Evolutionary conservation across 2,329 filamentous ascomycete species (phyloP).

Genomic region (Hymenotorrendiella dingleyae): DNA sequence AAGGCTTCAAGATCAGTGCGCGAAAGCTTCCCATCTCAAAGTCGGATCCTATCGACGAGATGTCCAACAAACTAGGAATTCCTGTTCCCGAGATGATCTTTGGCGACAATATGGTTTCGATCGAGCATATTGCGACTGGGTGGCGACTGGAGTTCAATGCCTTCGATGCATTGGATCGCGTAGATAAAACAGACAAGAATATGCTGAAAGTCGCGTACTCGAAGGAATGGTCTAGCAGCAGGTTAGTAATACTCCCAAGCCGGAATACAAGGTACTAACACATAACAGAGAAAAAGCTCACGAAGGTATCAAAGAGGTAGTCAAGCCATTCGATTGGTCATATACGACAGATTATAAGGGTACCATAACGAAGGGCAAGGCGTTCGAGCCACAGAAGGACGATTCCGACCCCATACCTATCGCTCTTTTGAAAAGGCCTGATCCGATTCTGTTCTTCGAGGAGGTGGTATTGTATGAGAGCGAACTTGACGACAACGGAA

Average conservation of each 20-base stretch:
- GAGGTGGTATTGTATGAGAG: conserved; percentile 96
- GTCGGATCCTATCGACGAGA: conserved; percentile 78
- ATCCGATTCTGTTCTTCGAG: conserved; percentile 95
- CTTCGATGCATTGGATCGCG: conserved; percentile 78
- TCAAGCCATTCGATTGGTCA: conserved; percentile 97
- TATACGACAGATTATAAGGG: conserved; percentile 88
- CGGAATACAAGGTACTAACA: conserved; percentile 7
- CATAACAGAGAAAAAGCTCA: conserved; percentile 67
- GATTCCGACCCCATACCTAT: conserved; percentile 60
- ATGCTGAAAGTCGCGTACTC: conserved; percentile 96
- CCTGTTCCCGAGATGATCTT: conserved; percentile 98
- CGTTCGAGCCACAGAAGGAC: conserved; percentile 18
- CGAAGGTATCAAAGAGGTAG: conserved; percentile 82
- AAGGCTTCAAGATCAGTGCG: conserved; percentile 68
- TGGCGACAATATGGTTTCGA: conserved; percentile 79
- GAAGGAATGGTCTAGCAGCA: conserved; percentile 65
- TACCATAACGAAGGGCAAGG: conserved; percentile 42
- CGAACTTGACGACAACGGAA: conserved; percentile 95
- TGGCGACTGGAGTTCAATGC: conserved; percentile 82
- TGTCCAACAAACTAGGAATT: conserved; percentile 74
- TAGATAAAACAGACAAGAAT: conserved; percentile 86
- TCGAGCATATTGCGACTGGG: conserved; percentile 66
- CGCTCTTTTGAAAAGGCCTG: conserved; percentile 77
- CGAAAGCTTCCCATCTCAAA: conserved; percentile 95
- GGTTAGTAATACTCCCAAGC: conserved; percentile 11